Base-by-base conservation (phyloP, 371 early-diverging fungal species). In the Mucor mucedo region DNA sequence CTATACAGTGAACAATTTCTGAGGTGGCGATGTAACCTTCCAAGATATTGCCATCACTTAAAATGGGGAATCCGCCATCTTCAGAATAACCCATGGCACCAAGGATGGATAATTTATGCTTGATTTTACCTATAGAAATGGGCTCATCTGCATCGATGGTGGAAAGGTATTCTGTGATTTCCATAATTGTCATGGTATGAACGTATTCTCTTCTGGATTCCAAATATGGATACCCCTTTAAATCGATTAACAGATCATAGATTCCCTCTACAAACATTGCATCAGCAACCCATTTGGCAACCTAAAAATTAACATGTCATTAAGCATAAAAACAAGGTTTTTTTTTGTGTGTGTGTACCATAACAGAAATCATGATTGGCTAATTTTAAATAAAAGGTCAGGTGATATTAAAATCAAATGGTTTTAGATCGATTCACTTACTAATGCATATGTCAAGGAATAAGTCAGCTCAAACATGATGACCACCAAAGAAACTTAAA, bases 381-480 rank as follows among this genome's bases (percentile, higher is more conserved):
- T 95, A 77, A 32, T 60, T 2, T 48, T 50, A 9, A 45, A 38
- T 4, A 35, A 39, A 48, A 21, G 14, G 40, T 49, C 14, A 11
- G 52, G 11, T 21, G 13, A 48, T 35, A n/a, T 47, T 6, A 47
- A 47, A 29, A 29, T 40, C 41, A 21, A 11, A 14, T 47, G 11
- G 13, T 4, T 16, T 28, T 1, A 45, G 5, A 0, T 39, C 38
- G 21, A 21, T 38, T 27, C 39, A 5, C 47, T 48, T 27, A 79
- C 79, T 50, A 82, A 62, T 28, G 83, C 80, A 61, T 94, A 95
- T 10, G 90, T 90, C 16, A 96, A 73, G 2, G 93, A 90, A 38
- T 95, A 95, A 0, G 98, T 97, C 39, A 98, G 78, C 75, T 98
- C 98, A 78, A 96, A 93, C 90, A 97, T 91, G 66, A 96, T 94